These are phyloP conservation scores for Leishmania turanica DNA, from an alignment of 208 protist genomes.

Conservation along the genomic window DNA sequence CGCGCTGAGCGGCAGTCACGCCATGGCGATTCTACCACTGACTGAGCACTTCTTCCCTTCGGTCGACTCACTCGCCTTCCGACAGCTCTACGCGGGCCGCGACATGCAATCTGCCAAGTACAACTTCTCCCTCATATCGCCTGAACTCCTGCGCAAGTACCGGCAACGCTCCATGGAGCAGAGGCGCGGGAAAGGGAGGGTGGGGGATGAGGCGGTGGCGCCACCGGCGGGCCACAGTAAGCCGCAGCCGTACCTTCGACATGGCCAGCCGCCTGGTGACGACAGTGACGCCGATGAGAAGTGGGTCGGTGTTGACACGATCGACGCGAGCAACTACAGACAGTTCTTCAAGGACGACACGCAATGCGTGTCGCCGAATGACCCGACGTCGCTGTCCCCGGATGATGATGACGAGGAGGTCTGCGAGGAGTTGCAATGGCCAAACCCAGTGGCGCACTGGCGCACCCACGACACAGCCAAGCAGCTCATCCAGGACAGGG, in stretches of 20 bases:
- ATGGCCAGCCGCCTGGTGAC: background rate
- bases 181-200: slow-evolving; percentile 3
- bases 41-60: slow-evolving; percentile 68
- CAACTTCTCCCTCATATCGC: slow-evolving; percentile 47
- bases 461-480: slow-evolving; percentile 26
- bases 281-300: background rate
- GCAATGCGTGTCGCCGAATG: slow-evolving; percentile 30
- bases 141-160: slow-evolving; percentile 31
- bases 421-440: slow-evolving; percentile 27
- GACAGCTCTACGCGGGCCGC: slow-evolving; percentile 53
- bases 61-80: slow-evolving; percentile 50
- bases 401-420: slow-evolving; percentile 30
- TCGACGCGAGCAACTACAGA: slow-evolving; percentile 38
- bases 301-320: slow-evolving; percentile 25
- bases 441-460: slow-evolving; percentile 35
- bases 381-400: slow-evolving; percentile 8
- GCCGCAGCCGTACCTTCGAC: slow-evolving; percentile 30
- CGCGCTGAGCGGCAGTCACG: slow-evolving; percentile 42
- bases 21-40: slow-evolving; percentile 44
- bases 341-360: slow-evolving; percentile 35
- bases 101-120: slow-evolving; percentile 62
- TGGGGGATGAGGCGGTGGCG: slow-evolving; percentile 19
- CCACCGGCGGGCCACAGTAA: slow-evolving; percentile 15
- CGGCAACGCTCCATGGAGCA: slow-evolving; percentile 21
- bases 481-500: slow-evolving; percentile 5